A percentile compares a stretch with the other conserved stretches of the same genome.
These are phyloP conservation scores for Arthrobotrys sphaeroides DNA, from an alignment of 2,329 filamentous ascomycete genomes.

Conservation along the genomic window DNA sequence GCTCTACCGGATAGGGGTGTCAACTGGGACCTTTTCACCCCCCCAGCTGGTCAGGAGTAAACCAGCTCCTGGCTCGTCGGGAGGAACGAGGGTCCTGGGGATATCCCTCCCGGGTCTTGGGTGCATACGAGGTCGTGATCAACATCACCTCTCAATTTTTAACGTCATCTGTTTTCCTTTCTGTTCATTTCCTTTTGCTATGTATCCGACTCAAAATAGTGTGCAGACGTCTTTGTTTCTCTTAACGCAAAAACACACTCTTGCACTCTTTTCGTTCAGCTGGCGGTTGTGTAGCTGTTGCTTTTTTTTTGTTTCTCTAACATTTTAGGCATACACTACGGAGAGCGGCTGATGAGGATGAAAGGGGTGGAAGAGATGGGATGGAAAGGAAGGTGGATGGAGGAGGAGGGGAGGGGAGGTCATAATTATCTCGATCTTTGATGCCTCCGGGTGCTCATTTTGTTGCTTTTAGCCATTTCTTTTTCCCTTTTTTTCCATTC, in stretches of 20 bases:
- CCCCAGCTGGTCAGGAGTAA: not conserved
- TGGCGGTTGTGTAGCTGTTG: not conserved
- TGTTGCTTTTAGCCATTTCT: no score
- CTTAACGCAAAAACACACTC: not conserved
- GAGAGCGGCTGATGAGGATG: no score
- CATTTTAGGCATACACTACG: not conserved
- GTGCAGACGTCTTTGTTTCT: not conserved
- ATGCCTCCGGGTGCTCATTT: no score
- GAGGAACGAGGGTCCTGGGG: not conserved
- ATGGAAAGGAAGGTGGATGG: no score
- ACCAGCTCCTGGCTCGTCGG: not conserved
- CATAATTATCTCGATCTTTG: no score
- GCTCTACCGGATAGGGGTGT: not conserved
- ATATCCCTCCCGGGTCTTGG: not conserved
- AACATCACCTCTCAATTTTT: not conserved
- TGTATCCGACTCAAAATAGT: not conserved
- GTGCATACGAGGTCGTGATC: not conserved
- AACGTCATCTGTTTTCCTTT: not conserved
- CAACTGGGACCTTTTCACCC: not conserved
- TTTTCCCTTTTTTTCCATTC: no score
- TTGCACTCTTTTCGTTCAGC: not conserved
- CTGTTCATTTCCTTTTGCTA: not conserved
- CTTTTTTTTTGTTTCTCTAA: not conserved
- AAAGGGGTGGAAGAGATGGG: slow-evolving; percentile 6
- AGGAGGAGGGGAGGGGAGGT: no score